Conservation (phyloP, 2,329 filamentous ascomycete species). For the Verticillium zaregamsianum region DNA sequence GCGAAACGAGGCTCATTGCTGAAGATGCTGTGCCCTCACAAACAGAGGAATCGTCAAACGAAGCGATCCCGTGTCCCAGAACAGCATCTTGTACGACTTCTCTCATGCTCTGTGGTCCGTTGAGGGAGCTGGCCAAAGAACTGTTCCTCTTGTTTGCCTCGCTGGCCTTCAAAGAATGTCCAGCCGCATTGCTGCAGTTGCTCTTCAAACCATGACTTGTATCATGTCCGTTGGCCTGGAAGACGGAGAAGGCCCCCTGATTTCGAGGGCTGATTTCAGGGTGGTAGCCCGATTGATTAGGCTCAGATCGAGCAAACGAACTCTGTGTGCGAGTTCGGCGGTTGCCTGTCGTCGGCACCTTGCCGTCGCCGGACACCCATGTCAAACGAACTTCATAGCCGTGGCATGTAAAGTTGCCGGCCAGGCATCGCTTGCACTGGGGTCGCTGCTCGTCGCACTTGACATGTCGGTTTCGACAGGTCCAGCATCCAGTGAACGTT, state of each 20-base stretch:
- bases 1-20: neutral
- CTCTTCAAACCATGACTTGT: neutral
- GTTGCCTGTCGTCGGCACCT: neutral
- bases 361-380: neutral
- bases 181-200: neutral
- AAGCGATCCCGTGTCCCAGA: neutral
- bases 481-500: conserved; percentile 29
- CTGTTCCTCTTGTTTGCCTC: neutral
- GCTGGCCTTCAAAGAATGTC: neutral
- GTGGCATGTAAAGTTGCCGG: conserved; percentile 2
- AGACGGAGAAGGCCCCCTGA: neutral
- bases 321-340: neutral
- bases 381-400: conserved; percentile 5
- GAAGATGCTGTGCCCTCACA: neutral
- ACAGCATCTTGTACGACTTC: neutral
- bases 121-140: neutral
- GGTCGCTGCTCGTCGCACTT: conserved; percentile 28
- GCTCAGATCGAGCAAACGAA: neutral
- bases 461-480: conserved; percentile 29
- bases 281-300: neutral
- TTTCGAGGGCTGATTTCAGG: neutral
- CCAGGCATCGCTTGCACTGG: conserved; percentile 12
- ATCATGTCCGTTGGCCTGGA: neutral
- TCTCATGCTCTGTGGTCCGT: neutral
- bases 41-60: neutral